phyloP scores from a whole-genome alignment of 2,329 filamentous ascomycete species.

The Didymella exigua region DNA sequence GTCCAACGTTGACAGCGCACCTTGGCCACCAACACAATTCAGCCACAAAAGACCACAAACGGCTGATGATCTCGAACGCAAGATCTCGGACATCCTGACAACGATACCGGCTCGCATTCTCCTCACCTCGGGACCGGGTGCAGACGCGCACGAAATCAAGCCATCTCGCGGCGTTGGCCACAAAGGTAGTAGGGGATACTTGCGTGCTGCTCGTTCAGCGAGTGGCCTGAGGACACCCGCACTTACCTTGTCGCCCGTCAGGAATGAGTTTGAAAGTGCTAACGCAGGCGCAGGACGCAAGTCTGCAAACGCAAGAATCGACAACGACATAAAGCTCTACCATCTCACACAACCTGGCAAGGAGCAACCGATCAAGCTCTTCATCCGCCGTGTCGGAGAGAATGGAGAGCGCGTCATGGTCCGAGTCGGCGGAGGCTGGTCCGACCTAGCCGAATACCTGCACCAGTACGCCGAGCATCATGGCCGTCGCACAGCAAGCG shows the following conservation, averaged over 20 bases:
- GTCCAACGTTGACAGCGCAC: conserved; percentile 24
- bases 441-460: conserved; percentile 91
- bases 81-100: conserved; percentile 78
- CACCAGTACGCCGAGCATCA: conserved; percentile 94
- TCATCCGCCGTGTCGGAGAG: conserved; percentile 90
- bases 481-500: conserved; percentile 69
- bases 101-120: conserved; percentile 81
- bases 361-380: conserved; percentile 89
- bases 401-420: conserved; percentile 95
- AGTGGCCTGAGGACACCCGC: conserved; percentile 44
- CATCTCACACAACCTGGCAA: conserved; percentile 85
- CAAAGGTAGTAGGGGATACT: conserved; percentile 39
- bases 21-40: conserved; percentile 47
- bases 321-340: conserved; percentile 82
- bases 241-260: conserved; percentile 47
- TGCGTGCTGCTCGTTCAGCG: conserved; percentile 42
- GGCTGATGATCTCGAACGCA: conserved; percentile 72
- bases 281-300: conserved; percentile 36
- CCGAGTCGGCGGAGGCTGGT: conserved; percentile 96
- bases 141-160: conserved; percentile 40
- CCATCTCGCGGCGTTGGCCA: conserved; percentile 32
- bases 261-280: conserved; percentile 38
- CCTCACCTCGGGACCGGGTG: conserved; percentile 57
- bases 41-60: conserved; percentile 33
- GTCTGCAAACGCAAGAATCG: conserved; percentile 35